Conservation (phyloP, 2,329 filamentous ascomycete genomes). For the Aspergillus sp. region DNA sequence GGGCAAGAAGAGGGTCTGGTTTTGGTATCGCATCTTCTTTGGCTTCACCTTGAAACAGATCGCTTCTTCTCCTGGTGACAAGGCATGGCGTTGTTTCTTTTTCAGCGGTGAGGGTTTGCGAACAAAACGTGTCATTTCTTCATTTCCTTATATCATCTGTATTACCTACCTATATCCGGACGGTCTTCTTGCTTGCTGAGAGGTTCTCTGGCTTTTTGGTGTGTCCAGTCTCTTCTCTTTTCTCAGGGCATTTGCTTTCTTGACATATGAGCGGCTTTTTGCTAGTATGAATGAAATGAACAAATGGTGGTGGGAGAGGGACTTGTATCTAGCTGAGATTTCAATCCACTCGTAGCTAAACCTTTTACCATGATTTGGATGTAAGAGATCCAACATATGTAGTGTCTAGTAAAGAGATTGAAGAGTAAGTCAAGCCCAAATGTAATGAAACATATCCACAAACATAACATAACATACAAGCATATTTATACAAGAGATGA, state of each 20-base stretch:
- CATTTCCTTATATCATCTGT: slow-evolving; percentile 1
- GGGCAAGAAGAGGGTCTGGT: not conserved
- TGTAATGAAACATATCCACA: slow-evolving; percentile 16
- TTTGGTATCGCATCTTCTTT: not conserved
- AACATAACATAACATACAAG: slow-evolving; percentile 13
- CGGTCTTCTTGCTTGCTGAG: not conserved
- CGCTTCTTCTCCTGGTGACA: not conserved
- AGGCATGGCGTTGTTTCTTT: slow-evolving; percentile 1
- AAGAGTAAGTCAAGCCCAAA: not conserved
- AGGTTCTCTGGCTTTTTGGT: not conserved
- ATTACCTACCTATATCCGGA: slow-evolving; percentile 7
- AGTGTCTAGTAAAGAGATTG: not conserved
- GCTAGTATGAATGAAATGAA: not conserved
- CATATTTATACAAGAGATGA: slow-evolving; percentile 34
- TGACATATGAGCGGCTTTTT: not conserved
- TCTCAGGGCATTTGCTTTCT: too few species aligned
- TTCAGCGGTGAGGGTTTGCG: not conserved
- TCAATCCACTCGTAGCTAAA: not conserved
- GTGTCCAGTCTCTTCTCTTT: not conserved
- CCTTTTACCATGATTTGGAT: too few species aligned
- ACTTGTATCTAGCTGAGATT: not conserved
- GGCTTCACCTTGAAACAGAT: not conserved
- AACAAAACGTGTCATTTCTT: not conserved
- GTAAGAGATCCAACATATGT: not conserved
- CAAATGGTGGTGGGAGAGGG: not conserved